Base-by-base conservation (phyloP, 352 stramenopile species). In the Phytopythium helicoides region DNA sequence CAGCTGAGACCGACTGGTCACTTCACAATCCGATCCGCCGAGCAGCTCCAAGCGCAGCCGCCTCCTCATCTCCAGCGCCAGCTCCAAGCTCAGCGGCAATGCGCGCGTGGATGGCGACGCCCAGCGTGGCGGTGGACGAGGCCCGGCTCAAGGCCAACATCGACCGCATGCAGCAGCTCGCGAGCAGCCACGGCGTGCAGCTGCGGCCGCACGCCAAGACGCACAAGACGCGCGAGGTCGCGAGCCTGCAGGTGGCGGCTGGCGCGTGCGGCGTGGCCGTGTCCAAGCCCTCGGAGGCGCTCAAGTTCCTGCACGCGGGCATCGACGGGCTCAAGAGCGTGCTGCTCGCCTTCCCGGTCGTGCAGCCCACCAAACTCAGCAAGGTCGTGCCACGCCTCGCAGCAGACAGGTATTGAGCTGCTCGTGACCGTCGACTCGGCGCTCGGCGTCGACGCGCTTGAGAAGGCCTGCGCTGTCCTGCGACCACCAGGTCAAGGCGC, bases 151-250 rank as follows among this genome's bases (percentile, higher is more conserved):
- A 47, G n/a, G 71, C 51, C 61, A 92, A 92, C 47, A 70, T 91
- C 28, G 54, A 81, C 26, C 64, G 66, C 49, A 91, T 91, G 81
- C 81, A 91, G 60, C 54, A 62, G 50, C 51, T 86, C 23, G 77
- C 81, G 9, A 61, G 45, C 14, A 37, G 31, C 21, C 56, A 88
- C 33, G 9, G 59, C 40, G 77, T 92, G 42, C 62, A 73, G 34
- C 63, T 92, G 35, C 81, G 81, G 2, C 81, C 81, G 26, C 81
- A 92, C 45, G 63, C 64, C 39, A 91, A 91, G 68, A 89, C 77
- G 48, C 81, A 92, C 78, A 92, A 92, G 64, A 88, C 71, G 21
- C 56, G 76, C 14, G 81, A 92, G 58, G 80, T 89, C 58, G 66
- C 81, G 31, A 33, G 55, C 26, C 59, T 81, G 54, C 77, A 87